Conservation (phyloP, 306 rosid genomes). For the Prunus salicina region DNA sequence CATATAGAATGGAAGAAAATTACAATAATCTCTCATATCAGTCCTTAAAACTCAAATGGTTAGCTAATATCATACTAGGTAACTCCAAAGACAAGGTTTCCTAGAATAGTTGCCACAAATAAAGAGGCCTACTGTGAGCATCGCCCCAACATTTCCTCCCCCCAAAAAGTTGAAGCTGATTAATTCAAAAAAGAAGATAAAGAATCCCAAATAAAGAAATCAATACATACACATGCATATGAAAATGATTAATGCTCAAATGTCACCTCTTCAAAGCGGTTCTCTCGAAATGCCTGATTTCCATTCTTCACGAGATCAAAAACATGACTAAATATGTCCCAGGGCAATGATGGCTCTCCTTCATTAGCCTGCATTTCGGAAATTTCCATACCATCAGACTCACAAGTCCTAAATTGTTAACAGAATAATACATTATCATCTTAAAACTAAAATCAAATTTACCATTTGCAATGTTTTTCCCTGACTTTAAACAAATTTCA, state of each 20-base stretch:
- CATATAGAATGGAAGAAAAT: background rate
- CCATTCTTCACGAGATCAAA: constrained; percentile 69
- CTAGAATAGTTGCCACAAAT: background rate
- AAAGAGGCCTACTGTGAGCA: background rate
- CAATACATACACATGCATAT: background rate
- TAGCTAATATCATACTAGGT: background rate
- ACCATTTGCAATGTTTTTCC: no score
- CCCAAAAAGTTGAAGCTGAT: no score
- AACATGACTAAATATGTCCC: constrained; percentile 54
- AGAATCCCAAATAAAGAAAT: background rate
- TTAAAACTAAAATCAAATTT: background rate
- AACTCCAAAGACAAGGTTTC: background rate
- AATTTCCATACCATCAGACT: constrained; percentile 22
- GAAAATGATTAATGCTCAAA: background rate
- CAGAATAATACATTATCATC: background rate
- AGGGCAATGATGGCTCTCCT: constrained; percentile 42
- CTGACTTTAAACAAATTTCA: background rate
- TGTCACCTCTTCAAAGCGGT: constrained; percentile 67
- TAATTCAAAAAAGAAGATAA: background rate
- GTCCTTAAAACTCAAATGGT: background rate
- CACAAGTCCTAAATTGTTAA: constrained; percentile 3
- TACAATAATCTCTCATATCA: background rate
- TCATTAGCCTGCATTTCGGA: constrained; percentile 57
- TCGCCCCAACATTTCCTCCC: background rate
- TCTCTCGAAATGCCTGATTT: constrained; percentile 62